Evolutionary conservation across 768 basidiomycete genomes (phyloP).

Genomic region (Kwoniella mangroviensis): DNA sequence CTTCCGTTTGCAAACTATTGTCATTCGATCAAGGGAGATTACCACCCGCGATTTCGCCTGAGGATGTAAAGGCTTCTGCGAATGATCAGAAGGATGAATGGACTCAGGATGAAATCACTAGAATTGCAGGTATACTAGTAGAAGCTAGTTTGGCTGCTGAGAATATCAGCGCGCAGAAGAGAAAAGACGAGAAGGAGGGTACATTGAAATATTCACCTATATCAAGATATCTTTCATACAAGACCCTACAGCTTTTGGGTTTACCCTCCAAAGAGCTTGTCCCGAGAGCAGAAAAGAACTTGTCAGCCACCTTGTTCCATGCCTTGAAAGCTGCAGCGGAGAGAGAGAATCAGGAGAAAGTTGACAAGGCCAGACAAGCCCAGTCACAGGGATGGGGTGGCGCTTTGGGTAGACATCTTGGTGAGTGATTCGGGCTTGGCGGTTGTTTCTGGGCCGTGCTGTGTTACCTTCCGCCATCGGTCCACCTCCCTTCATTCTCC

Average conservation of each 20-base stretch:
- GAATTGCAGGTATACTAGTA: constrained; percentile 41
- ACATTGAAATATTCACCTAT: constrained; percentile 50
- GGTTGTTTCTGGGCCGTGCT: too few species aligned
- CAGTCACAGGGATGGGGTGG: constrained; percentile 60
- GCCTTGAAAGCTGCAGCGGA: constrained; percentile 45
- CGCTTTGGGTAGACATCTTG: constrained; percentile 49
- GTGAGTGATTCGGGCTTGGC: constrained; percentile 14
- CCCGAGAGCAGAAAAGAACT: constrained; percentile 45
- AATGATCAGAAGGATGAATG: constrained; percentile 39
- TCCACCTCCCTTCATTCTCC: too few species aligned
- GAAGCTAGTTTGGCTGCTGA: constrained; percentile 48
- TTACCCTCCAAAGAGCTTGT: constrained; percentile 33
- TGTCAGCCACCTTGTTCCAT: constrained; percentile 47
- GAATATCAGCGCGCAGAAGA: constrained; percentile 11
- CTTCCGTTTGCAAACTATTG: constrained; percentile 42
- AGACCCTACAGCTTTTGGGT: constrained; percentile 42
- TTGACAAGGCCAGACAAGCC: constrained; percentile 51
- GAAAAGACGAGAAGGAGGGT: constrained; percentile 39
- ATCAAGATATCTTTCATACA: constrained; percentile 37
- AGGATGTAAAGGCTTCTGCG: constrained; percentile 23
- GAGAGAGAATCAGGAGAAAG: constrained; percentile 41
- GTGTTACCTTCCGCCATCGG: too few species aligned
- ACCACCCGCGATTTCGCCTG: constrained; percentile 29
- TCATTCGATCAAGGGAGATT: constrained; percentile 33
- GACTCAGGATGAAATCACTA: constrained; percentile 26